Conservation (phyloP, 768 basidiomycete species). For the Pholiota molesta region DNA sequence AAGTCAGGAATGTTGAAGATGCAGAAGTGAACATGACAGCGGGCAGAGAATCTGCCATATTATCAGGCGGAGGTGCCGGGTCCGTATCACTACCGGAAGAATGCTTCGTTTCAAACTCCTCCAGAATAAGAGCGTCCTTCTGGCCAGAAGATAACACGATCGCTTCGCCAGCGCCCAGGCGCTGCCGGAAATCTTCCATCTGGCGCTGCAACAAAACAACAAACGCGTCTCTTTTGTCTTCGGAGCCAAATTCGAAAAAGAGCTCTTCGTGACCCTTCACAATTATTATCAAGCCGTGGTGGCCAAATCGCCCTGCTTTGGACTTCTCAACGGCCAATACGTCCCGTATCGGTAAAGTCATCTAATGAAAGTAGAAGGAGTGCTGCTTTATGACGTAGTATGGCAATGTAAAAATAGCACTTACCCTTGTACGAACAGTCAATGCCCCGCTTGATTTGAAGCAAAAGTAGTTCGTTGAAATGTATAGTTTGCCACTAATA, state of each 20-base stretch:
- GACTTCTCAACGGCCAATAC: slow-evolving; percentile 83
- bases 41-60: slow-evolving; percentile 70
- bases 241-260: slow-evolving; percentile 91
- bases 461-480: slow-evolving; percentile 93
- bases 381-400: slow-evolving; percentile 6
- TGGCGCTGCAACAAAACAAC: slow-evolving; percentile 75
- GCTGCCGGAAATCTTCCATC: slow-evolving; percentile 69
- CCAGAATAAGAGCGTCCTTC: slow-evolving; percentile 77
- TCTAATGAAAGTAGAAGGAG: slow-evolving; percentile 48
- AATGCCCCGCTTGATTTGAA: slow-evolving; percentile 90
- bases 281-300: slow-evolving; percentile 86
- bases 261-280: slow-evolving; percentile 97
- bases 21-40: slow-evolving; percentile 97
- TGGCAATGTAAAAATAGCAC: slow-evolving; percentile 26
- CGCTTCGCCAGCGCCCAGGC: slow-evolving; percentile 47
- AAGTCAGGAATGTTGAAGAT: slow-evolving; percentile 95
- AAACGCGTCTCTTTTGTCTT: slow-evolving; percentile 81
- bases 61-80: slow-evolving; percentile 51
- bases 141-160: slow-evolving; percentile 51
- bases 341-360: slow-evolving; percentile 92
- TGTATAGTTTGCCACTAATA: slow-evolving; percentile 82
- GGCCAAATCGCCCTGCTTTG: slow-evolving; percentile 87
- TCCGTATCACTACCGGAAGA: slow-evolving; percentile 41
- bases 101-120: slow-evolving; percentile 73
- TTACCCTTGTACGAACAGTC: slow-evolving; percentile 78